These are phyloP conservation scores for Acidomyces sp. DNA, from an alignment of 495 filamentous ascomycete genomes.

Conservation along the genomic window DNA sequence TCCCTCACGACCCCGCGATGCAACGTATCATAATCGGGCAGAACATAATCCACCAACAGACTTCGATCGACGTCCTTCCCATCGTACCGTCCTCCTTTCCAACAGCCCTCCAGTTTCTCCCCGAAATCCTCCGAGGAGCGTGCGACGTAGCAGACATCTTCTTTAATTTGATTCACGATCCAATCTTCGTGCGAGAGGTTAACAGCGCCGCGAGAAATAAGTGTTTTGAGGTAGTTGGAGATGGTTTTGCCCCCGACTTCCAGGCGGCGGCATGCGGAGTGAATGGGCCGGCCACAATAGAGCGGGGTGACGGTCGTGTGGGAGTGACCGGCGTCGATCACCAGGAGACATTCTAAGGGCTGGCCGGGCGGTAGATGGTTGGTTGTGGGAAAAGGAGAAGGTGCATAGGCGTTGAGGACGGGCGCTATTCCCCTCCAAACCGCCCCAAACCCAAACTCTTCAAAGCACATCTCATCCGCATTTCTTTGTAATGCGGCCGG, in stretches of 20 bases:
- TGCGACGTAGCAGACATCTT: conserved; percentile 74
- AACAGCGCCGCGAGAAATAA: conserved; percentile 82
- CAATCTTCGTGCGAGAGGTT: conserved; percentile 89
- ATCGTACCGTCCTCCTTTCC: conserved; percentile 56
- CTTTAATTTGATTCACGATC: conserved; percentile 91
- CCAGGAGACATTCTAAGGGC: conserved; percentile 69
- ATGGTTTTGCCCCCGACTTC: conserved; percentile 86
- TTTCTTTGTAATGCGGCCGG: conserved; percentile 68
- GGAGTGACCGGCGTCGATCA: conserved; percentile 86
- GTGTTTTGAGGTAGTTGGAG: conserved; percentile 86
- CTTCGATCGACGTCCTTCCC: conserved; percentile 37
- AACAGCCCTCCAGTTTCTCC: conserved; percentile 63
- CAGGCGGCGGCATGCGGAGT: conserved; percentile 69
- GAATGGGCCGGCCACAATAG: conserved; percentile 64
- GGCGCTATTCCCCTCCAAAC: conserved; percentile 57
- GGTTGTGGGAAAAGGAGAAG: conserved; percentile 45
- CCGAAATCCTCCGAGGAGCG: conserved; percentile 57
- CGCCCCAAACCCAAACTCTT: conserved; percentile 89
- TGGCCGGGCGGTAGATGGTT: conserved; percentile 24
- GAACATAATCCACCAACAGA: conserved; percentile 83
- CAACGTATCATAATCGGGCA: conserved; percentile 75
- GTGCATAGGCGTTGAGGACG: conserved; percentile 70
- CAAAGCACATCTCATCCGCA: conserved; percentile 92
- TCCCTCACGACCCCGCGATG: conserved; percentile 61
- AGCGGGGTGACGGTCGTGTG: conserved; percentile 87